Base-by-base conservation (phyloP, 345 rosid genomes). In the Anastatica hierochuntica region DNA sequence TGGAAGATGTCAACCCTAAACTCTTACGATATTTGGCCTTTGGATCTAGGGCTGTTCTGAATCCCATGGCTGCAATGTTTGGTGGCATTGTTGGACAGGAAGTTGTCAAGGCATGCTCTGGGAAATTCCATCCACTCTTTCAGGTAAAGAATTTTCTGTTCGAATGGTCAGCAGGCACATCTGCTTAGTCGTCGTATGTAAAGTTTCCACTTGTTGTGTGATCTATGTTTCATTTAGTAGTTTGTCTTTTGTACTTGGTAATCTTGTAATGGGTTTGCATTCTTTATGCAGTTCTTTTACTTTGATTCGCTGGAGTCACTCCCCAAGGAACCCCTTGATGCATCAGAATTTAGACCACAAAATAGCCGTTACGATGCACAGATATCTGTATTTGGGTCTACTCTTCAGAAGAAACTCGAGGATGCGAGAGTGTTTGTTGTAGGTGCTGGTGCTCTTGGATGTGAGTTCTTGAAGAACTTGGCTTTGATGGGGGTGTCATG, bases 1-100 rank as follows among this genome's bases (percentile, higher is more conserved):
- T 80, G 64, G 84, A 79, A 61, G 90, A 77, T 64, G 64, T 88
- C 19, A 74, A 80, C 66, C 73, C 73, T 11, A 84, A 76, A 58
- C 74, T 88, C 43, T 67, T 88, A 46, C 68, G 76, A 6, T 77
- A 80, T 49, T 82, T 84, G 73, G 81, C 95, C 31, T 88, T 79
- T 66, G 96, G 96, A 71, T 77, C 95, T 23, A 80, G 78, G 79
- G 96, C 96, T 59, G 86, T 88, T 49, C 70, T 88, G 44, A 88
- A 88, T 77, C 96, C 95, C 33, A 88, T 84, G 96, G 96, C 95
- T 56, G 96, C 96, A 35, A 76, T 88, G 76, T 84, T 88, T 72
- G 96, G 96, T 49, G 96, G 96, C 54, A 74, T 88, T 49, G 95
- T 84, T 59, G 96, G 95, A 39, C 95, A 84, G 56, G 96, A 88